phyloP scores from a whole-genome alignment of 2,329 filamentous ascomycete species.

The Sclerotinia sclerotiorum region DNA sequence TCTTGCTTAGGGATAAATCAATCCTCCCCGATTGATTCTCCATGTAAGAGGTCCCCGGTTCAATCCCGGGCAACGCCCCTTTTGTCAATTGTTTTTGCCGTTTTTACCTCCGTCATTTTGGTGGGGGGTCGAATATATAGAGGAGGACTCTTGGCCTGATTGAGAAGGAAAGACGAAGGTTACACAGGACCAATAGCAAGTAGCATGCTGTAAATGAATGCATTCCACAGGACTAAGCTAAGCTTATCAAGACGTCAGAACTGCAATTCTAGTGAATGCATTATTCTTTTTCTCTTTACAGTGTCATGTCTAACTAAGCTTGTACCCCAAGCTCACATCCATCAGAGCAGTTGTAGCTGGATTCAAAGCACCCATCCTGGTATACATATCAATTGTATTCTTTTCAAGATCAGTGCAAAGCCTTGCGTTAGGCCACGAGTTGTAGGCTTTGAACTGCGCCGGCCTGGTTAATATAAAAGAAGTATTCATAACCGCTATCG shows the following conservation, averaged over 20 bases:
- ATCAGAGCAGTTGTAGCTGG: neutral
- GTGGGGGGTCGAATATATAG: neutral
- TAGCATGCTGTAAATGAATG: neutral
- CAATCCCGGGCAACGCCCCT: slow-evolving; percentile 21
- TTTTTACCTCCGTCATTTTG: neutral
- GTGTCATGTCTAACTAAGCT: no score
- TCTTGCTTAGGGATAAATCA: slow-evolving; percentile 18
- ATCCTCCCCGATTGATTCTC: neutral
- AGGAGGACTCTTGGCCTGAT: no score
- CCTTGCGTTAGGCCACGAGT: no score
- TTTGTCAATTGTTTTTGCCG: neutral
- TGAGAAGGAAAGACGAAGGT: neutral
- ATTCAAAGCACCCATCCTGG: no score
- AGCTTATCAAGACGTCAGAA: neutral
- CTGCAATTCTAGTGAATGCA: no score
- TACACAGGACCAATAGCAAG: neutral
- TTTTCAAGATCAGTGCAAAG: no score
- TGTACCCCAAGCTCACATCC: no score
- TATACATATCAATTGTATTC: no score
- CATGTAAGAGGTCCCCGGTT: slow-evolving; percentile 25
- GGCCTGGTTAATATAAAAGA: no score
- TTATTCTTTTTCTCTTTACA: no score
- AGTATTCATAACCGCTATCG: no score
- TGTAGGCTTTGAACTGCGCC: no score
- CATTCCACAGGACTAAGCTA: neutral